Conservation (phyloP, 2,329 filamentous ascomycete genomes). For the Stagonosporopsis cucurbitacearum region DNA sequence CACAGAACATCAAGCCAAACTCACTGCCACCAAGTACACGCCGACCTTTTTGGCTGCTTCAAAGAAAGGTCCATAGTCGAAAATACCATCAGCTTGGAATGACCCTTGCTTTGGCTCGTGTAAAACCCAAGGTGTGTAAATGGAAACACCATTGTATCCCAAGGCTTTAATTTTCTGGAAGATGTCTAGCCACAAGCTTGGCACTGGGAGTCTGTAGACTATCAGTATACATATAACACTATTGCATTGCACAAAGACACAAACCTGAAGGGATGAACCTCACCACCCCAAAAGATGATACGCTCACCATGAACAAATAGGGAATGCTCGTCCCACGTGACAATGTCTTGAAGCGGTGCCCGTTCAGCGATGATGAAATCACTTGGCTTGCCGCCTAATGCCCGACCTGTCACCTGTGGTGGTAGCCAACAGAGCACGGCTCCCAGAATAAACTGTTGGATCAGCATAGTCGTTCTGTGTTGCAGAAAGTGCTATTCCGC, state of each 20-base stretch:
- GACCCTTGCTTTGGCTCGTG: slow-evolving; percentile 73
- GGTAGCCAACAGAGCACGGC: slow-evolving; percentile 8
- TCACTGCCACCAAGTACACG: slow-evolving; percentile 72
- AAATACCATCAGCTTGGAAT: slow-evolving; percentile 73
- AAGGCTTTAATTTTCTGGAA: slow-evolving; percentile 82
- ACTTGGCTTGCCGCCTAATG: slow-evolving; percentile 57
- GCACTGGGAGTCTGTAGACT: slow-evolving; percentile 60
- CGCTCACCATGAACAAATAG: slow-evolving; percentile 72
- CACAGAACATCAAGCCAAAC: not conserved
- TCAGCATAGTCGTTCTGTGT: slow-evolving; percentile 5
- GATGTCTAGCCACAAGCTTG: slow-evolving; percentile 69
- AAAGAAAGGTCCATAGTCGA: slow-evolving; percentile 75
- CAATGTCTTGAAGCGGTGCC: slow-evolving; percentile 61
- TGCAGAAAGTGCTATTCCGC: too few species aligned
- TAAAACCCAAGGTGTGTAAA: slow-evolving; percentile 78
- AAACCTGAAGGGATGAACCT: slow-evolving; percentile 70
- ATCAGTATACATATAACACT: not conserved
- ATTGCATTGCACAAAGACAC: not conserved
- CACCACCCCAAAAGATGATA: slow-evolving; percentile 72
- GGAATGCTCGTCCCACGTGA: slow-evolving; percentile 75
- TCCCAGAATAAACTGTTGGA: not conserved
- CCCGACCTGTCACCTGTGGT: slow-evolving; percentile 39
- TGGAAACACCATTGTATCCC: slow-evolving; percentile 78
- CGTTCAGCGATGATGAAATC: slow-evolving; percentile 55
- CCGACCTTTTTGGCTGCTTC: slow-evolving; percentile 73